Conservation (phyloP, 768 basidiomycete species). For the Leccinellum albellum region DNA sequence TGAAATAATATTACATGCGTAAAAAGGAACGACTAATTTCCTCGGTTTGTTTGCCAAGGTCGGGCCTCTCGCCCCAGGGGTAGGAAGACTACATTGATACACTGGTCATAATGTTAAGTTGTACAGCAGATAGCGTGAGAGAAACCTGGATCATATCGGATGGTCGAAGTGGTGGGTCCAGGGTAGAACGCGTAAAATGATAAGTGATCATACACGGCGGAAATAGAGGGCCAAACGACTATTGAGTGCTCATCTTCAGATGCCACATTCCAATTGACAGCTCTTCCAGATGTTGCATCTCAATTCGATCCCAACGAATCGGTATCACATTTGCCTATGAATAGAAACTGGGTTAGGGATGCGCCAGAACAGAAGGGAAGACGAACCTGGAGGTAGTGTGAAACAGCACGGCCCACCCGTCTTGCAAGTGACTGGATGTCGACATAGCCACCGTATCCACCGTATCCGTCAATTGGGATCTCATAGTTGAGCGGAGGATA, state of each 20-base stretch:
- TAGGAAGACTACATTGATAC: constrained; percentile 10
- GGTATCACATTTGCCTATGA: constrained; percentile 65
- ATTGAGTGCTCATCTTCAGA: constrained; percentile 47
- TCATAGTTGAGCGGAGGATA: constrained; percentile 70
- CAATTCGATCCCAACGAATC: constrained; percentile 63
- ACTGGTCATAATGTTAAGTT: constrained; percentile 11
- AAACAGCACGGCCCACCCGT: constrained; percentile 64
- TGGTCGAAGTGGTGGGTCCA: constrained; percentile 8
- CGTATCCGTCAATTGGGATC: constrained; percentile 66
- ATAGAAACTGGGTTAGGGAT: constrained; percentile 9
- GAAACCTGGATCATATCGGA: constrained; percentile 8
- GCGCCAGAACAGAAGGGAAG: constrained; percentile 2
- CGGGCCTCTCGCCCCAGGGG: not conserved
- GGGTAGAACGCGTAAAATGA: constrained; percentile 3
- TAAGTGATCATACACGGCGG: constrained; percentile 8
- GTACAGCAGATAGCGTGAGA: constrained; percentile 18
- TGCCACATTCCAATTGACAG: constrained; percentile 67
- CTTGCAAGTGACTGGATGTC: constrained; percentile 65
- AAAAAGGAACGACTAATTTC: not conserved
- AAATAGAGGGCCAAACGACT: constrained; percentile 8
- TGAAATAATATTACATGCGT: constrained; percentile 21
- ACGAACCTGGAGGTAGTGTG: constrained; percentile 69
- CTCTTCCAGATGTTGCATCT: constrained; percentile 71
- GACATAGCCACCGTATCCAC: constrained; percentile 61
- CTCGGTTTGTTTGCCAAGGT: not conserved